Evolutionary conservation across 2,329 filamentous ascomycete species (phyloP), one percentile per base, ranked within the genome.

Genomic region (Colletotrichum falcatum): DNA sequence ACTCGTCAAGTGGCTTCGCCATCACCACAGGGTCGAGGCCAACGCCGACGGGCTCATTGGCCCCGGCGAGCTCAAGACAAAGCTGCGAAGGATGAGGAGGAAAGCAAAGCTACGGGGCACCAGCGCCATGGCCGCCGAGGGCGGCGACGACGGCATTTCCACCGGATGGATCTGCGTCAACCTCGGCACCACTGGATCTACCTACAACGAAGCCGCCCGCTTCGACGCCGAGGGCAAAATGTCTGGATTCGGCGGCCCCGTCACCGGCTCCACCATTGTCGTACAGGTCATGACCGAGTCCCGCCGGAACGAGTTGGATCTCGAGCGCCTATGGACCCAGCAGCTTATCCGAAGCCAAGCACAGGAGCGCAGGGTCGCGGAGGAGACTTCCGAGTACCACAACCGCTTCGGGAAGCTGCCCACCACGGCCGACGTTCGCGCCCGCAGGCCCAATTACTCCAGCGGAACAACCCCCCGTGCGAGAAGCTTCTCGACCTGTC

Each of bases 101-200:
- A 91, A 92, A 75, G 92, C 94, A 39, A 94, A 94, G 79, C 84
- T 98, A 71, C 83, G 97, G 74, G 94, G 93, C 18, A 92, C 88
- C 70, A 88, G 89, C 0, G 89, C 90, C n/a, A 86, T 88, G 56
- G 84, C 89, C 7, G 88, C 89, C 14, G 86, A 86, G 18, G 87
- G 87, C 58, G 83, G 87, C 1, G 95, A 97, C 75, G 94, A 98
- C 77, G 95, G 95, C 2, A 93, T 97, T 62, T 91, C 92, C 16
- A 98, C 95, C 0, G 95, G 94, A 12, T 99, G 96, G 96, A 92
- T 99, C 26, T 99, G 96, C 80, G 93, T 98, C 71, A 97, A 97
- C 78, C 88, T 96, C 12, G 94, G 93, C 5, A 88, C 88, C 20
- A 86, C 94, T 1, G 88, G 91, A 53, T 87, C 88, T 28, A 83